Conservation (phyloP, 1,284 basidiomycete species). For the Leccinum ponderosum region DNA sequence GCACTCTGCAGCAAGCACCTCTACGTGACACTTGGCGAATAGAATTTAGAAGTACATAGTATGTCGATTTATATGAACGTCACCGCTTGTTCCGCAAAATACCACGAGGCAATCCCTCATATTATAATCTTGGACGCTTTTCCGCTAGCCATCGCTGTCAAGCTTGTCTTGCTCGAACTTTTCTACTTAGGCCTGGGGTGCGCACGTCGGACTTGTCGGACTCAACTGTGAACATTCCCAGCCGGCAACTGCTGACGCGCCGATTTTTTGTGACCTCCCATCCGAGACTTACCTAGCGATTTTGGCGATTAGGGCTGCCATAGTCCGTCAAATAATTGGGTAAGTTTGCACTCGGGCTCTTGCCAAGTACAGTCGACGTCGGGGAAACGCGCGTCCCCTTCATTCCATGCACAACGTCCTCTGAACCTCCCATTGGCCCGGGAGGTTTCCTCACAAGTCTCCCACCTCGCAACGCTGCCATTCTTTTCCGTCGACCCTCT, state of each 20-base stretch:
- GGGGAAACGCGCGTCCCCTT: not conserved
- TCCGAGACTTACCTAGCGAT: constrained; percentile 15
- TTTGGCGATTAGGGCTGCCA: constrained; percentile 18
- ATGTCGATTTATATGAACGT: not conserved
- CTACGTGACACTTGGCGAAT: constrained; percentile 56
- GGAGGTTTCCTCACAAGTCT: not conserved
- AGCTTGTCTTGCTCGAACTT: not conserved
- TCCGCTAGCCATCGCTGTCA: not conserved
- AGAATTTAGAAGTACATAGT: constrained; percentile 3
- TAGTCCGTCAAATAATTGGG: constrained; percentile 24
- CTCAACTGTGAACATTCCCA: constrained; percentile 3
- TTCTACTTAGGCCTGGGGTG: not conserved
- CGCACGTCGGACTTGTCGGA: not conserved
- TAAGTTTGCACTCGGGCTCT: constrained; percentile 4
- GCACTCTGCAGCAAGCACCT: constrained; percentile 72
- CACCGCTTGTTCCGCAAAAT: not conserved
- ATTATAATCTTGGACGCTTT: not conserved
- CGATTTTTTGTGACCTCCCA: constrained; percentile 7
- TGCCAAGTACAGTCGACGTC: not conserved
- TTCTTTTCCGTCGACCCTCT: constrained; percentile 33
- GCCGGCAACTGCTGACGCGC: not conserved
- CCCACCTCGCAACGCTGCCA: constrained; percentile 17
- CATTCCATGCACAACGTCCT: constrained; percentile 15
- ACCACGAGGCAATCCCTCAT: not conserved
- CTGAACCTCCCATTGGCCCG: not conserved